Conservation (phyloP, 176 grass and related monocot genomes). For the Rhynchospora tenuis region DNA sequence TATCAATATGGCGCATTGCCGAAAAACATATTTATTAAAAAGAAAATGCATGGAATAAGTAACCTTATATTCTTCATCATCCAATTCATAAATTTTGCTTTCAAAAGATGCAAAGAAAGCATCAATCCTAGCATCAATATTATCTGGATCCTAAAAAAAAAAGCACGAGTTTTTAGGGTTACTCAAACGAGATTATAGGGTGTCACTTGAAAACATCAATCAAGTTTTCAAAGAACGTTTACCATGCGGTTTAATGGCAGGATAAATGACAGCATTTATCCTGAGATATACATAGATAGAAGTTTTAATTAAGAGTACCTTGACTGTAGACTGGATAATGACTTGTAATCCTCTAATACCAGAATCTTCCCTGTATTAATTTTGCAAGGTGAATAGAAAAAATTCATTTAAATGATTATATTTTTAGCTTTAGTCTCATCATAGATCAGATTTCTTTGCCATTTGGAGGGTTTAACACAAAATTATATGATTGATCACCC, state of each 20-base stretch:
- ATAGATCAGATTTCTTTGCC: not conserved
- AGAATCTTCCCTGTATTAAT: conserved; percentile 42
- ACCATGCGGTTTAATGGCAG: too few species aligned
- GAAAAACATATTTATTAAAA: not conserved
- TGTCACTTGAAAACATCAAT: too few species aligned
- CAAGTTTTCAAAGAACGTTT: too few species aligned
- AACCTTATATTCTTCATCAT: conserved; percentile 82
- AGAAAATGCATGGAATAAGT: conserved; percentile 3
- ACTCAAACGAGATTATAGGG: too few species aligned
- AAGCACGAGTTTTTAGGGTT: too few species aligned
- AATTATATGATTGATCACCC: not conserved
- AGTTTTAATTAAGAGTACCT: conserved; percentile 36
- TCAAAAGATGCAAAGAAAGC: conserved; percentile 73
- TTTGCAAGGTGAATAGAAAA: conserved; percentile 24
- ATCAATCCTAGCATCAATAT: conserved; percentile 76
- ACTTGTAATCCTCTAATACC: conserved; percentile 63
- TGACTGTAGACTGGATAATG: conserved; percentile 74
- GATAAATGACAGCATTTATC: too few species aligned
- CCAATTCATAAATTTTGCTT: conserved; percentile 69
- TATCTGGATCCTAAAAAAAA: conserved; percentile 53
- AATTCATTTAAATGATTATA: not conserved
- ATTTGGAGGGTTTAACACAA: not conserved
- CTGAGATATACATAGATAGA: conserved; percentile 1
- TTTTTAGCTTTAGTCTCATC: not conserved
- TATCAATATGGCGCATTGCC: not conserved